Percentiles rank a stretch among this genome's conserved stretches.
These are phyloP conservation scores for Fusarium nematophilum DNA, from an alignment of 2,329 filamentous ascomycete species.

Conservation along the genomic window DNA sequence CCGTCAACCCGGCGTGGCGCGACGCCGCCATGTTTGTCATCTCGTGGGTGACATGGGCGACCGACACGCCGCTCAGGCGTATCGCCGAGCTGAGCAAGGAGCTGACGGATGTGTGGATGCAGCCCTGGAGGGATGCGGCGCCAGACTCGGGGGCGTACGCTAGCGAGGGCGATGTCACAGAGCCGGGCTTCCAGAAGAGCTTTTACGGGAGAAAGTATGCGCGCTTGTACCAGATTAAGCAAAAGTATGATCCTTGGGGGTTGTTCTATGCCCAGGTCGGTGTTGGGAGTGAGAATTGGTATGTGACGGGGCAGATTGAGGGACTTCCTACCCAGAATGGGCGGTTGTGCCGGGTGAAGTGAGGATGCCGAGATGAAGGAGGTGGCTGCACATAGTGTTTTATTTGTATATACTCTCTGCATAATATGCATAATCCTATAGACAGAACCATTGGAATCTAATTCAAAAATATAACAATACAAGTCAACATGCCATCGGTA, in stretches of 20 bases:
- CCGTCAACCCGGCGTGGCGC: constrained; percentile 56
- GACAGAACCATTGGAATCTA: too few relatives aligned
- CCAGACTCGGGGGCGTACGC: constrained; percentile 44
- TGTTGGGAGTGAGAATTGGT: constrained; percentile 54
- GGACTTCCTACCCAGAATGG: constrained; percentile 33
- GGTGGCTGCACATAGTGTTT: too few relatives aligned
- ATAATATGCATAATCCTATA: too few relatives aligned
- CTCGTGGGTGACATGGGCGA: constrained; percentile 41
- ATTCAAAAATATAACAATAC: too few relatives aligned
- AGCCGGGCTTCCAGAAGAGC: constrained; percentile 50
- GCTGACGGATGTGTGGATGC: constrained; percentile 28
- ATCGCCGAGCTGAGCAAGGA: constrained; percentile 45
- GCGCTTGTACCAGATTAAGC: constrained; percentile 49
- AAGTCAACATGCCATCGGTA: too few relatives aligned
- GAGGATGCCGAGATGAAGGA: too few relatives aligned
- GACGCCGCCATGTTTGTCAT: constrained; percentile 51
- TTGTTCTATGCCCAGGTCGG: constrained; percentile 52
- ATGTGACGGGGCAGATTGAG: constrained; percentile 20
- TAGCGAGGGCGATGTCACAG: constrained; percentile 51
- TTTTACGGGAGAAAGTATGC: constrained; percentile 52
- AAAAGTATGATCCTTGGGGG: constrained; percentile 49
- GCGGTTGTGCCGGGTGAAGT: constrained; percentile 28
- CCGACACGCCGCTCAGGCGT: constrained; percentile 9
- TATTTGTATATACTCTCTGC: too few relatives aligned
- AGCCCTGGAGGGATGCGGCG: constrained; percentile 38